Conservation (phyloP, 371 early-diverging fungal species). For the Gilbertella persicaria region DNA sequence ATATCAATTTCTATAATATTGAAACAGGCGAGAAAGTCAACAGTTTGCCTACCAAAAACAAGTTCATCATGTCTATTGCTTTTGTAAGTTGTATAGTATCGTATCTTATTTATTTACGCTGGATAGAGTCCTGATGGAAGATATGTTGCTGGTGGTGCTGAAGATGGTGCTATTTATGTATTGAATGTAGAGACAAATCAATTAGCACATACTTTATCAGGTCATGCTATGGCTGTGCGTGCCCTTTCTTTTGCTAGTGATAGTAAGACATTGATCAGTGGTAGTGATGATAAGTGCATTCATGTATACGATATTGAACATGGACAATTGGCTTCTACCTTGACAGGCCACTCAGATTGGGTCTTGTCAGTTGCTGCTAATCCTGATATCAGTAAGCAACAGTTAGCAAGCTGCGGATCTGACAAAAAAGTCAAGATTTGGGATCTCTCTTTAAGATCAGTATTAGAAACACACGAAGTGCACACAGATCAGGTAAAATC, state of each 20-base stretch:
- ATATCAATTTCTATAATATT: constrained; percentile 67
- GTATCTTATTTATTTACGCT: background rate
- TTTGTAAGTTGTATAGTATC: constrained; percentile 54
- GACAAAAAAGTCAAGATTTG: constrained; percentile 83
- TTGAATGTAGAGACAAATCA: constrained; percentile 73
- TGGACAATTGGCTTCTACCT: constrained; percentile 71
- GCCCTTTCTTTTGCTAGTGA: constrained; percentile 75
- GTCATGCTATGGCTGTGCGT: constrained; percentile 78
- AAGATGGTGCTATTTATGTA: constrained; percentile 76
- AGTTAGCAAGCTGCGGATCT: constrained; percentile 72
- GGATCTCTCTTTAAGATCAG: constrained; percentile 73
- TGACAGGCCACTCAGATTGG: constrained; percentile 80
- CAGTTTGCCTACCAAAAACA: constrained; percentile 68
- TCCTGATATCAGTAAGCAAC: constrained; percentile 67
- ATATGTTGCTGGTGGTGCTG: constrained; percentile 75
- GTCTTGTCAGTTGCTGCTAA: constrained; percentile 70
- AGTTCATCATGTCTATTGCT: constrained; percentile 77
- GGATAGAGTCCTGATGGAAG: constrained; percentile 76
- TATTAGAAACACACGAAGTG: constrained; percentile 79
- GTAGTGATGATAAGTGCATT: constrained; percentile 81
- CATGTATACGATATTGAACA: constrained; percentile 84
- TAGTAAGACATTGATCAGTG: constrained; percentile 69
- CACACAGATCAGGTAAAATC: constrained; percentile 70
- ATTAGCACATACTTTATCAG: constrained; percentile 67
- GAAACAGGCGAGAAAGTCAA: constrained; percentile 66